Evolutionary conservation across 1,284 basidiomycete species (phyloP).

Genomic region (Schizophyllum commune): DNA sequence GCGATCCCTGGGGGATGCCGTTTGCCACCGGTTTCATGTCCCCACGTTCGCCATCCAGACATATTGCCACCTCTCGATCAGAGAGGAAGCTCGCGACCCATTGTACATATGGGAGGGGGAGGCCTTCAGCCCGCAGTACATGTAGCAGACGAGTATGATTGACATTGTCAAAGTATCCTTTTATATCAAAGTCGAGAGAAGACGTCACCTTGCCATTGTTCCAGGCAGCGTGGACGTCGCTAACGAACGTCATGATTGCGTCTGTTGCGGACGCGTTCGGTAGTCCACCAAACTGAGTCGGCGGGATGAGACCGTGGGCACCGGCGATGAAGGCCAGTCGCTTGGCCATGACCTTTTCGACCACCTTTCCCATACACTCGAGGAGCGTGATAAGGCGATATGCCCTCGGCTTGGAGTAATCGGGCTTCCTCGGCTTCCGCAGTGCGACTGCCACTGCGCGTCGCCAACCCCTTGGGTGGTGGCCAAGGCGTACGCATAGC

Average conservation of each 20-base stretch:
- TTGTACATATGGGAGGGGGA: constrained; percentile 11
- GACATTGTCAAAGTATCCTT: constrained; percentile 23
- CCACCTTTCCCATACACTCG: constrained; percentile 20
- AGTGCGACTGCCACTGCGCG: constrained; percentile 17
- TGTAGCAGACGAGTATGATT: constrained; percentile 16
- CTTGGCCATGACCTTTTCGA: constrained; percentile 18
- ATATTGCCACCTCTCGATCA: constrained; percentile 16
- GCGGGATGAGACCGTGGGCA: constrained; percentile 14
- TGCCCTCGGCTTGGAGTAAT: constrained; percentile 20
- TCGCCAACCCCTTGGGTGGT: constrained; percentile 16
- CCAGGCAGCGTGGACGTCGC: constrained; percentile 20
- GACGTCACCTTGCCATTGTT: constrained; percentile 16
- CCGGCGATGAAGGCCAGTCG: constrained; percentile 14
- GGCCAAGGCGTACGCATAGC: constrained; percentile 9
- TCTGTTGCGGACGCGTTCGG: constrained; percentile 16
- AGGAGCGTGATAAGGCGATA: too few species aligned
- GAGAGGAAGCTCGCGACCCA: constrained; percentile 12
- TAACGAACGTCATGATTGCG: constrained; percentile 15
- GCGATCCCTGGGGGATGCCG: constrained; percentile 7
- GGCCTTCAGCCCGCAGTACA: constrained; percentile 8
- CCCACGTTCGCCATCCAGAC: constrained; percentile 15
- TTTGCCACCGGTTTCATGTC: constrained; percentile 16
- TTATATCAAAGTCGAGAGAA: constrained; percentile 21
- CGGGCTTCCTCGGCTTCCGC: constrained; percentile 17
- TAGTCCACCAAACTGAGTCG: constrained; percentile 18